Evolutionary conservation across 2,329 filamentous ascomycete genomes (phyloP), one percentile per base, ranked within the genome.

Genomic region (Hymenotorrendiella dingleyae): DNA sequence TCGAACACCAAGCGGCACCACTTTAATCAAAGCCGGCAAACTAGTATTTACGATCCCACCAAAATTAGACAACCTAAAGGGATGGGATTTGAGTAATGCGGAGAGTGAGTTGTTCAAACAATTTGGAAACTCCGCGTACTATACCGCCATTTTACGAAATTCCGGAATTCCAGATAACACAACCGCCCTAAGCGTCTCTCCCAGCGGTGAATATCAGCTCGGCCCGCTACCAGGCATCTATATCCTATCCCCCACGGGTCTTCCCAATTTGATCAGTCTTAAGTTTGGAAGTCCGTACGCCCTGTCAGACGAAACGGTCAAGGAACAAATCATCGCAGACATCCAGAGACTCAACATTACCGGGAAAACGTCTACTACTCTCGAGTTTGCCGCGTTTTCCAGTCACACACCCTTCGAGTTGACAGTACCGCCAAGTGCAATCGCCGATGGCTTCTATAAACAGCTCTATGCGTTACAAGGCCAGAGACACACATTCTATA

Each of bases 41-140:
- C 50, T 73, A 2, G 47, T 74, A 9, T 57, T 67, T 14, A 55
- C 67, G n/a, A 62, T 67, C 7, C 69, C 69, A 0, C 69, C 66
- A 3, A 59, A 57, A 22, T 33, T 64, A 4, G 48, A 61, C 0
- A 63, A 61, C 36, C 55, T 72, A 4, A 4, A 41, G 0, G 53
- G 51, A 0, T 67, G 69, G 45, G 64, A 65, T 42, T 55, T 72
- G 5, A 54, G 51, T 26, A 1, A 36, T 0, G 28, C 49, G 0
- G 70, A 74, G 42, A 37, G 14, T 1, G 17, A 30, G 0, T 22
- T 70, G 4, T 70, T 73, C 40, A 14, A 42, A 3, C 58, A 67
- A 42, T 67, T 68, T 46, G 45, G 38, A n/a, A 60, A 62, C 42
- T 60, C 48, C 0, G 61, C 51, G 2, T 70, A 67, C 57, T 72